Conservation (phyloP, 768 basidiomycete species). For the Sporobolomyces phaffii region DNA sequence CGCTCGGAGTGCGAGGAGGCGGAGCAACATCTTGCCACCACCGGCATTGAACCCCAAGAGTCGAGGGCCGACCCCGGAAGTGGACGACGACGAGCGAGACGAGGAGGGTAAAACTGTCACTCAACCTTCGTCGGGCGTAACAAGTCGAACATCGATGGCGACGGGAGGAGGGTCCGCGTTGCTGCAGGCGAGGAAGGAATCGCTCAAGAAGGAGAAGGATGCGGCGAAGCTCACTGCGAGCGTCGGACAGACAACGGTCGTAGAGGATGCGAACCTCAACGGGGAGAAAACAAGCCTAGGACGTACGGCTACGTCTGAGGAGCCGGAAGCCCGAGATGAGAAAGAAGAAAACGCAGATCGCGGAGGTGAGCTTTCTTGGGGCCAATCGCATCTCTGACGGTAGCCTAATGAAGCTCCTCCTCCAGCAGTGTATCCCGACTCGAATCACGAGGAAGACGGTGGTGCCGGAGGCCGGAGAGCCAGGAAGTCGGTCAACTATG, state of each 20-base stretch:
- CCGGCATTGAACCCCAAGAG: background rate
- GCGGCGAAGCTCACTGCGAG: background rate
- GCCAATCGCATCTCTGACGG: background rate
- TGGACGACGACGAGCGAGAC: background rate
- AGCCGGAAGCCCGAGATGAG: too few relatives aligned
- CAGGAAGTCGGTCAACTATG: conserved; percentile 41
- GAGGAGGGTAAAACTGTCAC: too few relatives aligned
- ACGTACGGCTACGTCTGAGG: too few relatives aligned
- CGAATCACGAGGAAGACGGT: too few relatives aligned
- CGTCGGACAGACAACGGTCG: too few relatives aligned
- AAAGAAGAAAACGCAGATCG: background rate
- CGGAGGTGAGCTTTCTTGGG: background rate
- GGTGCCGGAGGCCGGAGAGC: conserved; percentile 31
- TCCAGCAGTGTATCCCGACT: too few relatives aligned
- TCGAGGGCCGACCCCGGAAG: background rate
- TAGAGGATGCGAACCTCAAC: too few relatives aligned
- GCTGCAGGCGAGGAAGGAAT: conserved; percentile 17
- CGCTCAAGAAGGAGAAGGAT: background rate
- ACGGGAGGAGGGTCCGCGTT: background rate
- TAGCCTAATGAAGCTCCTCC: background rate
- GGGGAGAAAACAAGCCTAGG: too few relatives aligned
- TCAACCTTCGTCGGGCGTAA: too few relatives aligned
- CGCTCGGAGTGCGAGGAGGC: background rate
- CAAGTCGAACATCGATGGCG: background rate
- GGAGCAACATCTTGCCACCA: background rate